phyloP scores from a whole-genome alignment of 805 yeast species.

The baker's yeast (Saccharomyces cerevisiae) region DNA sequence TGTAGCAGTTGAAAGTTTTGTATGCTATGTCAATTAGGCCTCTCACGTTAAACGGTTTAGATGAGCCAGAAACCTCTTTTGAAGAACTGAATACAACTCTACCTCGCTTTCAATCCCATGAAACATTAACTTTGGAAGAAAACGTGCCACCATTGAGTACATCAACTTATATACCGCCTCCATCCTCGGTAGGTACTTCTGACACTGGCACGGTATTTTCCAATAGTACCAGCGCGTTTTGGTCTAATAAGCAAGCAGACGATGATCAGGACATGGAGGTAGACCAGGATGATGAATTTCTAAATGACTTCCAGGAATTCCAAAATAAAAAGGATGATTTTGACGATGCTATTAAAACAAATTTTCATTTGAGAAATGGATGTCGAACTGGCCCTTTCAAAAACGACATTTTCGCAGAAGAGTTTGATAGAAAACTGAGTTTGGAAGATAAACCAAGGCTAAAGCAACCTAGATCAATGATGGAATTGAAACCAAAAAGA shows the following conservation, averaged over 20 bases:
- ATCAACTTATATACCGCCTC: conserved; percentile 9
- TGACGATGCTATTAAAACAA: conserved; percentile 21
- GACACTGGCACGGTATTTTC: conserved; percentile 25
- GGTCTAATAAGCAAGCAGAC: background rate
- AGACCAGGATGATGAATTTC: conserved; percentile 20
- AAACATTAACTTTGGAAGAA: background rate
- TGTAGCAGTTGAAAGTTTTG: background rate
- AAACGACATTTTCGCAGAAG: conserved; percentile 10
- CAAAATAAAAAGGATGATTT: conserved; percentile 19
- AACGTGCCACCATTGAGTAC: background rate
- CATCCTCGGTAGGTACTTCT: conserved; percentile 25
- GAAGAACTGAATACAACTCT: conserved; percentile 28
- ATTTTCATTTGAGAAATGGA: conserved; percentile 8
- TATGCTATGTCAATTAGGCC: background rate
- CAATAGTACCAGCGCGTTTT: conserved; percentile 3
- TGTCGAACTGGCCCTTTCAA: background rate
- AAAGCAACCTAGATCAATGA: conserved; percentile 29
- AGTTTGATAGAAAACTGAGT: conserved; percentile 10
- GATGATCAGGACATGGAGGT: conserved; percentile 13
- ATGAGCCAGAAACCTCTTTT: conserved; percentile 25
- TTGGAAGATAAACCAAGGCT: conserved; percentile 8
- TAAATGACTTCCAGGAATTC: conserved; percentile 26
- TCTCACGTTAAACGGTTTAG: conserved; percentile 9
- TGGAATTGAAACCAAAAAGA: conserved; percentile 18
- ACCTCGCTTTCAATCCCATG: conserved; percentile 2